Evolutionary conservation across 148 eudicot genomes (phyloP).

Genomic region (Rhododendron simsii): DNA sequence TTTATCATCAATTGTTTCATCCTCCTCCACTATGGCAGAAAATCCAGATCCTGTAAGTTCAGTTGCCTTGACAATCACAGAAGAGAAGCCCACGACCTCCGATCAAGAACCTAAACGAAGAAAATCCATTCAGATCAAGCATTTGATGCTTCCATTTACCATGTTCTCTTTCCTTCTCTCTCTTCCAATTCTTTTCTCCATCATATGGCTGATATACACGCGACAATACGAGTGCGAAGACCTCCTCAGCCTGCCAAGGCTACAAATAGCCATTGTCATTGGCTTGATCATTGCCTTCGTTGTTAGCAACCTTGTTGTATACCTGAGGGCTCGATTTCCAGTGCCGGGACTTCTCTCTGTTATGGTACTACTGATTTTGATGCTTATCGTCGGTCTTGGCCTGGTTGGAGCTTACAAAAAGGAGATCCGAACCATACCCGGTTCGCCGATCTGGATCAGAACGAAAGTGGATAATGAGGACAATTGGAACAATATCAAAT

Average conservation of each 20-base stretch:
- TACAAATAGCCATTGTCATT: conserved; percentile 17
- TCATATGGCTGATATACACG: conserved; percentile 28
- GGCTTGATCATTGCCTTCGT: conserved; percentile 21
- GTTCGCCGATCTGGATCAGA: conserved; percentile 28
- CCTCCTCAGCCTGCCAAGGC: conserved; percentile 16
- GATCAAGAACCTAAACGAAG: not conserved
- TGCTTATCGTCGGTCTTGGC: conserved; percentile 28
- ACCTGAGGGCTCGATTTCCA: conserved; percentile 12
- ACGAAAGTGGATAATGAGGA: conserved; percentile 5
- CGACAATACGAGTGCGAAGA: conserved; percentile 33
- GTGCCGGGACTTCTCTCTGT: conserved; percentile 16
- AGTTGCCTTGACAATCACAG: conserved; percentile 3
- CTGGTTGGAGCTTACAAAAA: conserved; percentile 18
- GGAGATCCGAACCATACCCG: conserved; percentile 20
- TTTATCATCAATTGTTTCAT: not conserved
- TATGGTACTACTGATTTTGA: conserved; percentile 21
- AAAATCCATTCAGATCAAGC: not conserved
- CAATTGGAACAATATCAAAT: conserved; percentile 34
- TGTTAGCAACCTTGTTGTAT: conserved; percentile 15
- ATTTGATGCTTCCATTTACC: conserved; percentile 6
- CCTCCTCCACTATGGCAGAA: not conserved
- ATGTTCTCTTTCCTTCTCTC: conserved; percentile 29
- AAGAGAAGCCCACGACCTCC: not conserved
- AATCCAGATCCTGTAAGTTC: not conserved
- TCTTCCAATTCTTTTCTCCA: conserved; percentile 20